Evolutionary conservation across 768 basidiomycete species (phyloP), one percentile per base, ranked within the genome.

Genomic region (Rhodotorula diobovata): DNA sequence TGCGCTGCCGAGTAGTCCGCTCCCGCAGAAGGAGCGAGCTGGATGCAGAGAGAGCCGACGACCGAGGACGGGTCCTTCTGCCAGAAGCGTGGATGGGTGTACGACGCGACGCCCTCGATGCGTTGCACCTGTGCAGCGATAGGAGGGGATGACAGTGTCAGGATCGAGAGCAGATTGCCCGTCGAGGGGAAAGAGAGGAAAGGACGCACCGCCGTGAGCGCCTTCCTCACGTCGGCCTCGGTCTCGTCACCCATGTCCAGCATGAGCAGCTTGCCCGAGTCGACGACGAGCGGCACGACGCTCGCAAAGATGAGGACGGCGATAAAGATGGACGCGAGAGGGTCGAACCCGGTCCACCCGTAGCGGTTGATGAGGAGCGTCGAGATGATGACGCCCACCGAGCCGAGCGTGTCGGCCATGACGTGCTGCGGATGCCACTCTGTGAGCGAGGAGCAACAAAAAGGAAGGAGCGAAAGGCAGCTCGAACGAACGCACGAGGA

Each of bases 291-390:
- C 20, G 96, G 96, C 34, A 95, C 84, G 30, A 99, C 96, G 79
- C 93, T 95, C 11, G 91, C 94, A 32, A 92, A 91, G 76, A 99
- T 99, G 74, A 99, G 82, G 16, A 91, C 81, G 11, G 96, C 96
- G 74, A 99, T 99, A 81, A 99, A 95, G 39, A 99, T 83, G 16
- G 92, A 94, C 0, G 96, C 96, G 70, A 99, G 93, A 1, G 96
- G 96, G 81, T 99, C 96, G 79, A 97, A 99, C 30, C 93, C 93
- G 21, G 95, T 97, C 93, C 94, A 98, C 34, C 96, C 95, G 76
- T 96, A 98, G 71, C 88, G 88, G 79, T 94, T 89, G 71, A 99
- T 98, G 65, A 98, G 85, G 28, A 98, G 82, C 4, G 96, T 99
- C 35, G 96, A 98, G 63, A 97, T 86, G 79, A 99, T 99, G 28